phyloP scores from a whole-genome alignment of 352 stramenopile genomes.

The Phytophthora melonis region DNA sequence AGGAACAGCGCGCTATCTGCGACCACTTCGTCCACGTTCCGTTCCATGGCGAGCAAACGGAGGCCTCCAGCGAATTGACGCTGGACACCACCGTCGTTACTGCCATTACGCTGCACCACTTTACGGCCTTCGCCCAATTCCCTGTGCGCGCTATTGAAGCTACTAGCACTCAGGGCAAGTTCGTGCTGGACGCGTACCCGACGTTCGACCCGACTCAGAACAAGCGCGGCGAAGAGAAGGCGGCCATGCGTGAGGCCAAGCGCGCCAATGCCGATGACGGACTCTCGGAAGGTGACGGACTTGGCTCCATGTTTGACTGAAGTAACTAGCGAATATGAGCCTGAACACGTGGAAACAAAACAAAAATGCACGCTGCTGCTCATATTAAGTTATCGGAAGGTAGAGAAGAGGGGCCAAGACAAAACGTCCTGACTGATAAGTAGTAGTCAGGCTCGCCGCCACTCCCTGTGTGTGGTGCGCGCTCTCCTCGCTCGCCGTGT shows the following conservation, averaged over 20 bases:
- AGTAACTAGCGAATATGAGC: slow-evolving; percentile 8
- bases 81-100: slow-evolving; percentile 74
- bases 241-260: slow-evolving; percentile 59
- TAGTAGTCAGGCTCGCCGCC: slow-evolving; percentile 17
- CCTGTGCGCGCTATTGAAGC: slow-evolving; percentile 64
- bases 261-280: slow-evolving; percentile 52
- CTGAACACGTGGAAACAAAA: slow-evolving; percentile 1
- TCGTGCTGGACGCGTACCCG: slow-evolving; percentile 73
- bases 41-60: slow-evolving; percentile 56
- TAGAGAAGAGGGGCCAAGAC: slow-evolving; percentile 31
- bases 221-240: slow-evolving; percentile 48
- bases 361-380: slow-evolving; percentile 41
- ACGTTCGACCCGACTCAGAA: slow-evolving; percentile 45
- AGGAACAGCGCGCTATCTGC: slow-evolving; percentile 71
- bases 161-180: slow-evolving; percentile 81
- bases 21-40: slow-evolving; percentile 72
- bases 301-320: slow-evolving; percentile 63
- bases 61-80: slow-evolving; percentile 40
- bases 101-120: slow-evolving; percentile 76
- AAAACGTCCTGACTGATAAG: slow-evolving; percentile 23
- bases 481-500: slow-evolving; percentile 27
- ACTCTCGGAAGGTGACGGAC: slow-evolving; percentile 45
- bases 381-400: slow-evolving; percentile 47
- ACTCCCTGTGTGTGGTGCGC: slow-evolving; percentile 31
- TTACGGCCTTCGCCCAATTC: slow-evolving; percentile 71